phyloP scores from a whole-genome alignment of 768 basidiomycete genomes.

The Suillus lakei region DNA sequence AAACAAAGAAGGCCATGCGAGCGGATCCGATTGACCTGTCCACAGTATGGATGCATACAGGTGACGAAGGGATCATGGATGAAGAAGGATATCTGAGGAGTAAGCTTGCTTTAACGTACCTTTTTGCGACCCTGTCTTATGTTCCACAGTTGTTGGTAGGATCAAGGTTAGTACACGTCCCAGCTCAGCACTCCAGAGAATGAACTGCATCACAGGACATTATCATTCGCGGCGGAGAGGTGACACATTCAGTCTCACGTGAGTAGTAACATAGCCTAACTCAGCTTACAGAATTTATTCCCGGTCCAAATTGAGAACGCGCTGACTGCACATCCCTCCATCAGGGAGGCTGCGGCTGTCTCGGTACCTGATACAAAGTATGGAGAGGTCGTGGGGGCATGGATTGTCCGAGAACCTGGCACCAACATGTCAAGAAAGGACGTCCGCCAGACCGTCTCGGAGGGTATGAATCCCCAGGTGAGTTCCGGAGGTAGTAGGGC shows the following conservation, averaged over 20 bases:
- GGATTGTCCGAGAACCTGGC: constrained; percentile 61
- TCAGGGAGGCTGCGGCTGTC: constrained; percentile 76
- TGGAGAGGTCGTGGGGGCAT: constrained; percentile 83
- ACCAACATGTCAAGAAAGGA: constrained; percentile 49
- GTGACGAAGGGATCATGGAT: constrained; percentile 82
- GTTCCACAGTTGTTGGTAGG: constrained; percentile 67
- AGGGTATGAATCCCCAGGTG: constrained; percentile 82
- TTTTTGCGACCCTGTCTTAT: constrained; percentile 5
- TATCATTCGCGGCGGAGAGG: constrained; percentile 88
- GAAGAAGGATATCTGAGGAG: constrained; percentile 79
- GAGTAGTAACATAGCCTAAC: background rate
- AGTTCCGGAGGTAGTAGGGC: constrained; percentile 12
- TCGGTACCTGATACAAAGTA: constrained; percentile 70
- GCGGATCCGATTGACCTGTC: constrained; percentile 53
- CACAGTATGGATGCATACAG: constrained; percentile 81
- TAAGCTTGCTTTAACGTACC: constrained; percentile 37
- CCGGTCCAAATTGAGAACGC: constrained; percentile 86
- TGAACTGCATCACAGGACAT: constrained; percentile 56
- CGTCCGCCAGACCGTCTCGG: constrained; percentile 56
- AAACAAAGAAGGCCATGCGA: constrained; percentile 64
- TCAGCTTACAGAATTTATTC: constrained; percentile 66
- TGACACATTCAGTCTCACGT: constrained; percentile 26
- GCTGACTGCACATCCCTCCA: constrained; percentile 54
- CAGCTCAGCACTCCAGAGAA: background rate
- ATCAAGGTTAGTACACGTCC: constrained; percentile 58